These are phyloP conservation scores for Exobasidium rhododendri DNA, from an alignment of 1,284 basidiomycete genomes.

Conservation along the genomic window DNA sequence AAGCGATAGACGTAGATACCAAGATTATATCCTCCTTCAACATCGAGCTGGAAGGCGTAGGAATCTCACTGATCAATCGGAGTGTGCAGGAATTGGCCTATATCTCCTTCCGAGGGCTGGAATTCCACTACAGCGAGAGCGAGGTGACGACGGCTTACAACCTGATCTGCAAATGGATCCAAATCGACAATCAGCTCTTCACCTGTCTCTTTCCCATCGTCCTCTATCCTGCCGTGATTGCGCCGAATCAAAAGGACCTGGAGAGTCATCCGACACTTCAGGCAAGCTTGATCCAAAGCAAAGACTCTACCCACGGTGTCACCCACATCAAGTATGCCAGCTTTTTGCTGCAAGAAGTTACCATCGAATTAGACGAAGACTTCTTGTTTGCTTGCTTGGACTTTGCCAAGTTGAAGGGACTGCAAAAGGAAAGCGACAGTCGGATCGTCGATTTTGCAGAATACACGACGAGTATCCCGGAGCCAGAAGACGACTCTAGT, in stretches of 20 bases:
- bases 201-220: constrained; percentile 94
- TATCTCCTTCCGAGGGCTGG: constrained; percentile 73
- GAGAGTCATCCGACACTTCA: constrained; percentile 86
- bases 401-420: constrained; percentile 69
- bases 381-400: constrained; percentile 90
- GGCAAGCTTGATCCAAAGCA: constrained; percentile 80
- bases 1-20: constrained; percentile 74
- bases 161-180: constrained; percentile 80
- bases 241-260: constrained; percentile 73
- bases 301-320: constrained; percentile 84
- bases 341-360: constrained; percentile 87
- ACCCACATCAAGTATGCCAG: constrained; percentile 96
- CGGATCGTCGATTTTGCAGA: constrained; percentile 63
- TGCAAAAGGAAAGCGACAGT: neutral
- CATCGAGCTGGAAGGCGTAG: constrained; percentile 83
- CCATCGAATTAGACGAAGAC: constrained; percentile 94
- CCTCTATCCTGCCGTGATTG: constrained; percentile 87
- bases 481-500: constrained; percentile 53
- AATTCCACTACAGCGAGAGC: constrained; percentile 82
- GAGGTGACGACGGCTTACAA: constrained; percentile 76
- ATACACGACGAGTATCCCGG: constrained; percentile 70
- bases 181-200: constrained; percentile 89
- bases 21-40: constrained; percentile 68
- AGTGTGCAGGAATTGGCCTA: constrained; percentile 87
- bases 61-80: constrained; percentile 86